These are phyloP conservation scores for Sporothrix sp. DNA, from an alignment of 2,329 filamentous ascomycete genomes.

Conservation along the genomic window DNA sequence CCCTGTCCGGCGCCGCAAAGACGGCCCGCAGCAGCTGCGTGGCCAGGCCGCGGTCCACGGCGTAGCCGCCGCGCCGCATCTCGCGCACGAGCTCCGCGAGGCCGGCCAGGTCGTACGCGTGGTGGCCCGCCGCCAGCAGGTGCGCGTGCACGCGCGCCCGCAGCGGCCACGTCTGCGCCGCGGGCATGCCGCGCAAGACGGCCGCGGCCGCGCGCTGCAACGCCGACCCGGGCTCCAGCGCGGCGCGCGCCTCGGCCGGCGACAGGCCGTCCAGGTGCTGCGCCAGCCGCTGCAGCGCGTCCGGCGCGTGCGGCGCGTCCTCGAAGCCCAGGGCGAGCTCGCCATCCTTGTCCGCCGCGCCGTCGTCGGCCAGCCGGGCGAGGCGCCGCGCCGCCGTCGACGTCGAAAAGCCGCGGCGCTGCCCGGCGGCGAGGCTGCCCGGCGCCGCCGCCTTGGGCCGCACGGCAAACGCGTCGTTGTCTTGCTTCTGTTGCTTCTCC, in stretches of 20 bases:
- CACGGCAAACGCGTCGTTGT: neutral
- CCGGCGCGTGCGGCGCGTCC: too few relatives aligned
- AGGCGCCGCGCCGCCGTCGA: neutral
- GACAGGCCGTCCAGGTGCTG: constrained; percentile 18
- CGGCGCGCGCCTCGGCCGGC: too few relatives aligned
- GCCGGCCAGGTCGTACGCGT: constrained; percentile 14
- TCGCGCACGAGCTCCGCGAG: constrained; percentile 27
- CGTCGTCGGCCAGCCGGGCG: too few relatives aligned
- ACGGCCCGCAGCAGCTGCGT: constrained; percentile 31
- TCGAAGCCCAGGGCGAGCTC: too few relatives aligned
- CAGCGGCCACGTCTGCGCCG: constrained; percentile 26
- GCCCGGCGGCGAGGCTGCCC: neutral
- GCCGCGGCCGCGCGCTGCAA: too few relatives aligned
- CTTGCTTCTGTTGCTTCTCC: neutral
- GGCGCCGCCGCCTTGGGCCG: neutral
- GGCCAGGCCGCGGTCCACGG: constrained; percentile 28
- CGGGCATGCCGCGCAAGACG: constrained; percentile 19
- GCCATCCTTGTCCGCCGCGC: too few relatives aligned
- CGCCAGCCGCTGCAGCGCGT: constrained; percentile 20
- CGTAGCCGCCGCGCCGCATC: constrained; percentile 30
- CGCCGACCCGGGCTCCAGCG: too few relatives aligned
- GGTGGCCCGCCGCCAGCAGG: constrained; percentile 17
- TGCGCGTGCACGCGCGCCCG: constrained; percentile 25
- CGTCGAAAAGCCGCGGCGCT: neutral
- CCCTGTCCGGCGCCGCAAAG: constrained; percentile 21